Evolutionary conservation across 2,329 filamentous ascomycete species (phyloP), one percentile per base, ranked within the genome.

Genomic region (Helminthosporium solani): DNA sequence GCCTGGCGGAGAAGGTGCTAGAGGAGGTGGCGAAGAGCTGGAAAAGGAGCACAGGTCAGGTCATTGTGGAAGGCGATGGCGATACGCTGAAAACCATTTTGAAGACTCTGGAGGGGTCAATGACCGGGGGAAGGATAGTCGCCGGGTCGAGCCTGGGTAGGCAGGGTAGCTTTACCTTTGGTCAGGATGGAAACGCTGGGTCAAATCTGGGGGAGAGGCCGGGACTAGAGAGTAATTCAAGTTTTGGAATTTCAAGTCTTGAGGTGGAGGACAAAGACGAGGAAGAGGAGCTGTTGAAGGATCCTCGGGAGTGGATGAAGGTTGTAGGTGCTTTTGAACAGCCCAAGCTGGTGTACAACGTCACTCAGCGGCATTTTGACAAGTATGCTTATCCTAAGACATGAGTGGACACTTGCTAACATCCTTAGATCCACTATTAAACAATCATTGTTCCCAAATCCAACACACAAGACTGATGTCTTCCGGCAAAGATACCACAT

Each of bases 401-500:
- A 9, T 2, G 7, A 3, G 6, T 0, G 18, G 8, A 0, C 8
- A 3, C 19, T 7, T 39, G 35, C 55, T 67, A 38, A 69, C 48
- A 6, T 15, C n/a, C 0, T 6, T 33, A 71, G 68, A 42, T 70
- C 70, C n/a, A 68, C 68, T 11, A 58, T 60, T 3, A 73, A 72
- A 35, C 70, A 71, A 0, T 70, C 71, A 0, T 60, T 73, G 7
- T 73, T 99, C 52, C 90, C 95, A 0, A 76, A 82, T 7, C 84
- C 90, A 14, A 82, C 84, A 5, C 87, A 91, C 63, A 96, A 95
- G 70, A 96, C 90, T 1, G 77, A 83, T 2, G 76, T 94, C 35
- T 96, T 96, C 72, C 83, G 90, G 54, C 91, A 96, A 67, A 82
- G 91, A 52, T 97, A 95, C 68, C 87, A 96, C 60, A 81, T 97